Percentiles rank a stretch among this genome's conserved stretches.
phyloP scores from a whole-genome alignment of 2,329 filamentous ascomycete species.

The Chaetomium sp. region DNA sequence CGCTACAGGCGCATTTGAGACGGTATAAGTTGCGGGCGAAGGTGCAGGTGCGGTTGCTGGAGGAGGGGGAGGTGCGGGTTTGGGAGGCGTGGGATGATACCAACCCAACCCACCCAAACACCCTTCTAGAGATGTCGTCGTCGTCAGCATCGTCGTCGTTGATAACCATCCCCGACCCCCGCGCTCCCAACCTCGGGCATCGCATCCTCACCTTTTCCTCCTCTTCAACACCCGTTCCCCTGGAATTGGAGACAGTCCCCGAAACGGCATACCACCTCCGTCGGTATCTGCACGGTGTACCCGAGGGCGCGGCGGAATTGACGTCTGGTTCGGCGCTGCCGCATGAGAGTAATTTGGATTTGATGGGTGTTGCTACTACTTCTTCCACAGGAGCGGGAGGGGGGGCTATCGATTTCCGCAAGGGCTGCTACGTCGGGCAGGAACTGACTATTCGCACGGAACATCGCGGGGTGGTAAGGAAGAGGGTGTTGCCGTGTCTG shows the following conservation, averaged over 20 bases:
- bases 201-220: constrained; percentile 35
- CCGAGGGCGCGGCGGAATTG: constrained; percentile 81
- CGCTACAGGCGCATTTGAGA: constrained; percentile 65
- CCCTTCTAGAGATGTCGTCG: too few relatives aligned
- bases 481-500: constrained; percentile 76
- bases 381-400: too few relatives aligned
- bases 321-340: constrained; percentile 65
- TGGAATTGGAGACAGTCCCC: constrained; percentile 25
- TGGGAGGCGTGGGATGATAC: constrained; percentile 69
- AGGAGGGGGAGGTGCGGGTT: constrained; percentile 57
- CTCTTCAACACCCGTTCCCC: constrained; percentile 4
- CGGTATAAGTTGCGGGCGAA: constrained; percentile 82
- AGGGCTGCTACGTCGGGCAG: constrained; percentile 95
- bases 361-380: too few relatives aligned
- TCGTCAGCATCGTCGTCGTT: background rate
- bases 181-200: constrained; percentile 51
- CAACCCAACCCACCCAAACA: too few relatives aligned
- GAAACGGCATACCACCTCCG: constrained; percentile 64
- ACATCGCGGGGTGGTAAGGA: constrained; percentile 88
- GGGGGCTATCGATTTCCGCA: constrained; percentile 70
- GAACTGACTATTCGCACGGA: constrained; percentile 93
- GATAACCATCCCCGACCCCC: constrained; percentile 43
- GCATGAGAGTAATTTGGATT: constrained; percentile 83
- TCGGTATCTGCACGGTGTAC: constrained; percentile 71
- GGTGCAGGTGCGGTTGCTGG: constrained; percentile 60